A percentile compares a stretch with the other conserved stretches of the same genome.
Conservation (phyloP, 371 early-diverging fungal species). For the Zopfochytrium polystomum region DNA sequence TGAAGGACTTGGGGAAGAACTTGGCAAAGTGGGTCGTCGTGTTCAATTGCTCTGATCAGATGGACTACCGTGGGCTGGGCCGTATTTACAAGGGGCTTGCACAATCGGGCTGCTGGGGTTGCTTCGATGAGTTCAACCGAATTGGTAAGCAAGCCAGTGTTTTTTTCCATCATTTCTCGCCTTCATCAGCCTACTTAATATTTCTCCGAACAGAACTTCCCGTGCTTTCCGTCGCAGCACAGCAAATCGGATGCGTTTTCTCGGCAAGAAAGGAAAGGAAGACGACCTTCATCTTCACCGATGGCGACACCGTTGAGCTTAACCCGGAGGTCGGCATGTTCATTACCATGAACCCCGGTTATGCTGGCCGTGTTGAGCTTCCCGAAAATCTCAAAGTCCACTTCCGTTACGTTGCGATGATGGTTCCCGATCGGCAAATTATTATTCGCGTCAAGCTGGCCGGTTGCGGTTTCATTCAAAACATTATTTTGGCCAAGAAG, state of each 20-base stretch:
- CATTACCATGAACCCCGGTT: slow-evolving; percentile 70
- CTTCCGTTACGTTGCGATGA: slow-evolving; percentile 67
- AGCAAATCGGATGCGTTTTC: slow-evolving; percentile 61
- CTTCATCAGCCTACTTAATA: neutral
- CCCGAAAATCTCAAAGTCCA: slow-evolving; percentile 64
- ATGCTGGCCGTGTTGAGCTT: slow-evolving; percentile 54
- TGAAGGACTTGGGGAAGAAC: slow-evolving; percentile 63
- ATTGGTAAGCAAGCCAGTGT: slow-evolving; percentile 36
- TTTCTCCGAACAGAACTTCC: slow-evolving; percentile 42
- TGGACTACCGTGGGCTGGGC: slow-evolving; percentile 64
- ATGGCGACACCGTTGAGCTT: slow-evolving; percentile 61
- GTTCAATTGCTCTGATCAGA: slow-evolving; percentile 67
- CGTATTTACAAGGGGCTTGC: slow-evolving; percentile 65
- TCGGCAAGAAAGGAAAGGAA: slow-evolving; percentile 59
- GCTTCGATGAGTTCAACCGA: slow-evolving; percentile 72
- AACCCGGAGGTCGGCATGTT: slow-evolving; percentile 67
- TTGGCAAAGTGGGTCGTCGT: slow-evolving; percentile 66
- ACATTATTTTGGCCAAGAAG: slow-evolving; percentile 58
- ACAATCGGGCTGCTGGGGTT: slow-evolving; percentile 61
- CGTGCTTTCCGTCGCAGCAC: slow-evolving; percentile 65
- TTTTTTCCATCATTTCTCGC: neutral
- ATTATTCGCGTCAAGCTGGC: slow-evolving; percentile 64
- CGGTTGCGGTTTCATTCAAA: slow-evolving; percentile 61
- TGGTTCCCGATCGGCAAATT: slow-evolving; percentile 66
- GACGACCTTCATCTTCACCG: slow-evolving; percentile 55